Conservation (phyloP, 2,329 filamentous ascomycete species). For the Dactylonectria macrodidyma region DNA sequence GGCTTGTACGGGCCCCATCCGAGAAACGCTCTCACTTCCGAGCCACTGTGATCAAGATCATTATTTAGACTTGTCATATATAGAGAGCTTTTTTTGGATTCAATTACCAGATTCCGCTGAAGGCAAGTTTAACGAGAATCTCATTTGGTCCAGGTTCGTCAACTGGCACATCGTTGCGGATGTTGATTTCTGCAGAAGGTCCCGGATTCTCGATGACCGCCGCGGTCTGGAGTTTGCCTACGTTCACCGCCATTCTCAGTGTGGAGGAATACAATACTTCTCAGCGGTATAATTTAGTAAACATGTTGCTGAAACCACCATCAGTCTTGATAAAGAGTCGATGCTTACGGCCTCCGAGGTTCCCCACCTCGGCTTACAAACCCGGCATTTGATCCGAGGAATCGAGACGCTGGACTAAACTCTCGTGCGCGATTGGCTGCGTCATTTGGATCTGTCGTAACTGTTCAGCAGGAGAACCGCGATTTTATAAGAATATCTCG, state of each 20-base stretch:
- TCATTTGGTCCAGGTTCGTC: constrained; percentile 1
- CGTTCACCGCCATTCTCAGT: background rate
- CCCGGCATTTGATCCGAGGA: background rate
- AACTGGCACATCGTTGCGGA: constrained; percentile 28
- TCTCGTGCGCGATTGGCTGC: background rate
- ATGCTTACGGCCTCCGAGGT: constrained; percentile 2
- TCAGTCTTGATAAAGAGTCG: background rate
- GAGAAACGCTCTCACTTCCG: constrained; percentile 48
- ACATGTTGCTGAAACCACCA: background rate
- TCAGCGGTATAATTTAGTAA: background rate
- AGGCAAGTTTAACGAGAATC: constrained; percentile 38
- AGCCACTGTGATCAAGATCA: constrained; percentile 39
- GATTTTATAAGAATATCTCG: background rate
- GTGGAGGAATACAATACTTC: no score
- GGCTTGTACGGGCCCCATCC: constrained; percentile 48
- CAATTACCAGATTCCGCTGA: constrained; percentile 42
- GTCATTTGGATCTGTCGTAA: background rate
- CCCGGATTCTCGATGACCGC: constrained; percentile 39
- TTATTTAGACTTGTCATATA: background rate
- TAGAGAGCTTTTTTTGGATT: background rate
- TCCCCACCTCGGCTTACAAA: constrained; percentile 6
- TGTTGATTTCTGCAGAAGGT: constrained; percentile 1
- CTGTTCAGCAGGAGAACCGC: background rate
- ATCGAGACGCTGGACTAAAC: background rate
- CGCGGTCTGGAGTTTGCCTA: constrained; percentile 30